Base-by-base conservation (phyloP, 495 filamentous ascomycete genomes). In the Pseudomonodictys pantanalensis region DNA sequence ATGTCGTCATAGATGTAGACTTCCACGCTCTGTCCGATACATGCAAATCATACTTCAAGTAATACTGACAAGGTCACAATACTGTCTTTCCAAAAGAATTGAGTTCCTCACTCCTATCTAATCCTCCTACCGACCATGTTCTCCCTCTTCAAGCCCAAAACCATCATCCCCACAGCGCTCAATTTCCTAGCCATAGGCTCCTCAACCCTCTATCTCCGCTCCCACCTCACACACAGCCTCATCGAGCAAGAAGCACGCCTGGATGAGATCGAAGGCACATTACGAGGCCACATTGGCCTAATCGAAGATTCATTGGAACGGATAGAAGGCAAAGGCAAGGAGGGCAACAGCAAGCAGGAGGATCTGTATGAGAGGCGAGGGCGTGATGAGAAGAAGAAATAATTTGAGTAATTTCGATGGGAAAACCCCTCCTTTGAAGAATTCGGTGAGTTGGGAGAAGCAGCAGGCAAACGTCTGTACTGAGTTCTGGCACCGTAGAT, bases 201-300 rank as follows among this genome's bases (percentile, higher is more conserved):
- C 20, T 64, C 73, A 25, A 76, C 41, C 10, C 17, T 39, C 38
- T 61, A 46, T 41, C 49, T 61, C 17, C 58, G 39, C 41, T 71
- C 65, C 0, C 74, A 75, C 54, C 74, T 73, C 50, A 64, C 72
- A 26, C 71, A 75, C 60, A 75, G 77, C 53, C 69, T 72, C 9
- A 69, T 75, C 64, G 75, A 78, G 52, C 72, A 76, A 60, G 77
- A 78, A 57, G 77, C 76, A 22, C 67, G 75, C 22, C 72, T 75
- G 63, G 75, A 78, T 51, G 77, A 78, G 49, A 61, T 78, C 11
- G 76, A 78, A 61, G 76, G 76, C 2, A 78, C 77, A 3, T 55
- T 78, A 28, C 58, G 77, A 52, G 75, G 76, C 8, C 76, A 79
- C 52, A 78, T 76, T 56, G 75, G 76, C 4, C 42, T 75, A 23